Evolutionary conservation across 805 yeast genomes (phyloP).

Genomic region (Barnettozyma californica): DNA sequence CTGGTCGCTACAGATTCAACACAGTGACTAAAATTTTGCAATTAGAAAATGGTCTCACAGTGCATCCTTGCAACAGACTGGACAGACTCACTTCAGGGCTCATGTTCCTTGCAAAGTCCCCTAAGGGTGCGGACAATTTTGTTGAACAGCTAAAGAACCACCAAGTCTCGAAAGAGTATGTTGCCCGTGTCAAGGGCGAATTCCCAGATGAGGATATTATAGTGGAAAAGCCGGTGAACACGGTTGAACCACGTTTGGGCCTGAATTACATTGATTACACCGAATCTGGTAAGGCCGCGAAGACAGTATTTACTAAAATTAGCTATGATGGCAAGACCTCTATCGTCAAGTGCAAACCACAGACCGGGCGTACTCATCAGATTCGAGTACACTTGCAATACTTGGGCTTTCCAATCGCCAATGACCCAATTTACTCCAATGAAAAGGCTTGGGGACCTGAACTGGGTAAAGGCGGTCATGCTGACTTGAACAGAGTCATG

Average conservation of each 20-base stretch:
- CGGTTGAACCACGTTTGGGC: conserved; percentile 70
- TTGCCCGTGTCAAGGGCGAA: conserved; percentile 83
- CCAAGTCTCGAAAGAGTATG: conserved; percentile 65
- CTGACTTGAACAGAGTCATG: conserved; percentile 44
- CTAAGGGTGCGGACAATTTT: conserved; percentile 63
- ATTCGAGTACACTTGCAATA: conserved; percentile 89
- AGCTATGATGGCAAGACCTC: conserved; percentile 32
- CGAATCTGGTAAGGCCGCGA: conserved; percentile 54
- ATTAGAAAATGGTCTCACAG: conserved; percentile 56
- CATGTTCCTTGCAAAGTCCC: conserved; percentile 47
- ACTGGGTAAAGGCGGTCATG: conserved; percentile 53
- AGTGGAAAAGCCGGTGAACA: conserved; percentile 64
- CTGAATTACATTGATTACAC: conserved; percentile 39
- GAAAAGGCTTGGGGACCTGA: conserved; percentile 71
- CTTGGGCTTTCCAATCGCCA: conserved; percentile 85
- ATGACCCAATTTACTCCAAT: conserved; percentile 88
- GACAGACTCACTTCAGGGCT: conserved; percentile 93
- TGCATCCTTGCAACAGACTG: conserved; percentile 84
- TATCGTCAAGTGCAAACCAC: conserved; percentile 81
- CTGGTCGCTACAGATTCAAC: conserved; percentile 75
- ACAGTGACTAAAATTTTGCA: conserved; percentile 74
- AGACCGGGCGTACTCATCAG: conserved; percentile 94
- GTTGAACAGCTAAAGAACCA: conserved; percentile 45
- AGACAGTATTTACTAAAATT: conserved; percentile 49
- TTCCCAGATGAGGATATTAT: conserved; percentile 59